phyloP scores from a whole-genome alignment of 345 rosid genomes.

The Bretschneidera sinensis region DNA sequence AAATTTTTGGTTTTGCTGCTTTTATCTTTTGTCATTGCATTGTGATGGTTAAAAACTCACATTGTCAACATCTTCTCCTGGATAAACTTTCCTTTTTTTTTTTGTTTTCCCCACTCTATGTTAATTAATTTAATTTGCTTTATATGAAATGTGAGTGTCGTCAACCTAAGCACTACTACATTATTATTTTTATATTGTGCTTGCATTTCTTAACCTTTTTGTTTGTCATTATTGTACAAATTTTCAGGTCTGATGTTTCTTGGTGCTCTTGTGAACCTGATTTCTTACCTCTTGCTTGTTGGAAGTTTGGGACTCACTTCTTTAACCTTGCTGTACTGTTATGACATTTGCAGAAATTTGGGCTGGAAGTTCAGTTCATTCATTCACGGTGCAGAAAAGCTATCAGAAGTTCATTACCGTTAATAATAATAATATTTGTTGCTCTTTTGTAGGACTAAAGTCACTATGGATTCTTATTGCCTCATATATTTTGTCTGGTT shows the following conservation, averaged over 20 bases:
- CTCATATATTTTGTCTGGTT: slow-evolving; percentile 28
- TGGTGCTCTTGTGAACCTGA: slow-evolving; percentile 90
- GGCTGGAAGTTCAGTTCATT: slow-evolving; percentile 35
- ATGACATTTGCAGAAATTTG: slow-evolving; percentile 93
- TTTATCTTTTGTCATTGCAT: too few species aligned
- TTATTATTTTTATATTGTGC: slow-evolving; percentile 21
- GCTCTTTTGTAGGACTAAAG: slow-evolving; percentile 44
- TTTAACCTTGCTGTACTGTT: slow-evolving; percentile 98
- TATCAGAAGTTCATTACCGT: slow-evolving; percentile 17
- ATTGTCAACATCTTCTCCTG: too few species aligned
- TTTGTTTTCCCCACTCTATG: not conserved
- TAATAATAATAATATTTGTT: slow-evolving; percentile 29
- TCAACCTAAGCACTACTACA: not conserved
- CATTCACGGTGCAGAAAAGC: slow-evolving; percentile 21
- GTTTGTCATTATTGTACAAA: slow-evolving; percentile 43
- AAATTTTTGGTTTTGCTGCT: too few species aligned
- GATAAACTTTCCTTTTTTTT: too few species aligned
- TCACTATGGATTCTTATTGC: slow-evolving; percentile 31
- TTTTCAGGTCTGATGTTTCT: slow-evolving; percentile 90
- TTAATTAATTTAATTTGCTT: too few species aligned
- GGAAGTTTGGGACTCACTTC: slow-evolving; percentile 99
- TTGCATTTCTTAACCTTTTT: slow-evolving; percentile 40
- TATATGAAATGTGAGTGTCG: not conserved
- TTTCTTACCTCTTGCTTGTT: slow-evolving; percentile 98
- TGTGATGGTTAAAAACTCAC: not conserved